A percentile compares a stretch with the other conserved stretches of the same genome.
Evolutionary conservation across 352 stramenopile species (phyloP).

Genomic region (Pythium aristosporum): DNA sequence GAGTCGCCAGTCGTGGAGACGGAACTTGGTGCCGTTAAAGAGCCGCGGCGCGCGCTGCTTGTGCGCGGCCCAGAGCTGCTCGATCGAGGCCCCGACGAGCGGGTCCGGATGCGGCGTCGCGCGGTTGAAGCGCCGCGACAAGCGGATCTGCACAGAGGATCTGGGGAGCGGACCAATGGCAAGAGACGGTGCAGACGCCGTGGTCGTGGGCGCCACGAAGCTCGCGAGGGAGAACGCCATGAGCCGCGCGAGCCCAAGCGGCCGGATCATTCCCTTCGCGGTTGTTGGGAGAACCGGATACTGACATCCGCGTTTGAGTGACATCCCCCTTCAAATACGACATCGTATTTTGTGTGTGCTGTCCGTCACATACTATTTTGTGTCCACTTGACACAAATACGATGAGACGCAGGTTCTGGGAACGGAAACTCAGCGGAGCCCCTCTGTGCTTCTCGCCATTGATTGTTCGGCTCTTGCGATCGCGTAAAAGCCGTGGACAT

Average conservation of each 20-base stretch:
- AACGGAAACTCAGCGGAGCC: too few relatives aligned
- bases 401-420: too few relatives aligned
- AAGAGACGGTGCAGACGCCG: background rate
- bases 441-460: too few relatives aligned
- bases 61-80: conserved; percentile 43
- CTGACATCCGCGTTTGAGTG: background rate
- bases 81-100: conserved; percentile 35
- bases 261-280: background rate
- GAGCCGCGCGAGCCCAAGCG: conserved; percentile 10
- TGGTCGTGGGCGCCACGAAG: conserved; percentile 15
- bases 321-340: background rate
- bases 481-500: too few relatives aligned
- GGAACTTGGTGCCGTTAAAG: conserved; percentile 84
- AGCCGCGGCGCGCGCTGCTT: conserved; percentile 35
- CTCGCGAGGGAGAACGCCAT: conserved; percentile 27
- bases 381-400: too few relatives aligned
- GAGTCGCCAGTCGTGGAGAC: conserved; percentile 30
- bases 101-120: conserved; percentile 36
- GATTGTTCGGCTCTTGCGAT: too few relatives aligned
- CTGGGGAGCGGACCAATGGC: conserved; percentile 8
- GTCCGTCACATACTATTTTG: too few relatives aligned
- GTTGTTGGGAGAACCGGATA: background rate
- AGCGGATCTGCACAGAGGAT: conserved; percentile 4
- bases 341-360: too few relatives aligned
- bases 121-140: conserved; percentile 50